These are phyloP conservation scores for Epichloe baconii DNA, from an alignment of 2,329 filamentous ascomycete species.

Conservation along the genomic window DNA sequence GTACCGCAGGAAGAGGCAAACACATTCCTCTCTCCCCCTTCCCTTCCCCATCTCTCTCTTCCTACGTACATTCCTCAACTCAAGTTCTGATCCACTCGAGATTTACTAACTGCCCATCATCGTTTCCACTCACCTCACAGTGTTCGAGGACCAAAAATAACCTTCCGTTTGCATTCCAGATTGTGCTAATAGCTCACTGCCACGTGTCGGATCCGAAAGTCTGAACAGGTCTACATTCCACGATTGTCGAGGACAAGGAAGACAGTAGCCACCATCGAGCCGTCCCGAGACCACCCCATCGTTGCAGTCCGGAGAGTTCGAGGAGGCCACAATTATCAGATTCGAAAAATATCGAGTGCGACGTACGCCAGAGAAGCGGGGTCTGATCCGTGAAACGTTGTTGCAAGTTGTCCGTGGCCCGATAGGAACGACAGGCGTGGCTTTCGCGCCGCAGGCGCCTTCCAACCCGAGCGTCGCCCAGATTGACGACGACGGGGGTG, in stretches of 20 bases:
- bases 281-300: slow-evolving; percentile 2
- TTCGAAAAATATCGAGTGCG: background rate
- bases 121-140: slow-evolving; percentile 1
- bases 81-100: slow-evolving; percentile 2
- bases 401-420: background rate
- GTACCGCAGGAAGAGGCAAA: background rate
- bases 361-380: background rate
- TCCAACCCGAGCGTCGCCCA: slow-evolving; percentile 3
- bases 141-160: background rate
- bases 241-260: background rate
- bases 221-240: slow-evolving; percentile 2
- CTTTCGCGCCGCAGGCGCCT: slow-evolving; percentile 2
- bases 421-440: background rate
- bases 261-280: background rate
- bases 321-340: background rate
- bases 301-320: background rate
- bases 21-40: background rate
- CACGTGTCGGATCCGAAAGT: background rate
- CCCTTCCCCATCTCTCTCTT: background rate
- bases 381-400: no score
- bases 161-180: slow-evolving; percentile 4
- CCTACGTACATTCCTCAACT: slow-evolving; percentile 2
- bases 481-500: background rate
- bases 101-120: background rate
- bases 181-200: background rate